Evolutionary conservation across 306 rosid species (phyloP).

Genomic region (Trifolium pratense): DNA sequence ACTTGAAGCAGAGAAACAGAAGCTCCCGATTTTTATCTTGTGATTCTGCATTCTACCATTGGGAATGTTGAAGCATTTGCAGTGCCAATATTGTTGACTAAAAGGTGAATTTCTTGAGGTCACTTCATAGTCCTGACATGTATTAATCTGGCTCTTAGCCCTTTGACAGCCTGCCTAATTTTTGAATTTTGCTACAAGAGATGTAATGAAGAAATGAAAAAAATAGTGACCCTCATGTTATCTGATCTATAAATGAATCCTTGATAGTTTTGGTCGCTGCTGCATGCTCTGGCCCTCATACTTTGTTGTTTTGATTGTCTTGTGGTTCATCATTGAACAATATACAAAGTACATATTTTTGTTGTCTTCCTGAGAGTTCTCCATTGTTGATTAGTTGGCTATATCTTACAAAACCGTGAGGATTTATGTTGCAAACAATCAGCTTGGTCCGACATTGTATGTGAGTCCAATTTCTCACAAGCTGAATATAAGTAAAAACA

Average conservation of each 20-base stretch:
- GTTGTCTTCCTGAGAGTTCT: constrained; percentile 4
- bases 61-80: constrained; percentile 10
- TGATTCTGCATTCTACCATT: constrained; percentile 22
- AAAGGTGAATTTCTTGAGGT: constrained; percentile 12
- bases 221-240: too few relatives aligned
- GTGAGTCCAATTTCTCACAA: background rate
- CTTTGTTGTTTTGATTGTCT: constrained; percentile 30
- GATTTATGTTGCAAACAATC: background rate
- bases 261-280: constrained; percentile 24
- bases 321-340: background rate
- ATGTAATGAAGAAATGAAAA: too few relatives aligned
- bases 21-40: constrained; percentile 4
- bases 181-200: constrained; percentile 26
- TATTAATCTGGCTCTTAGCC: constrained; percentile 18
- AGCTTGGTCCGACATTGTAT: background rate
- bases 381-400: constrained; percentile 13
- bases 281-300: constrained; percentile 12
- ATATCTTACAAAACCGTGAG: constrained; percentile 5
- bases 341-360: constrained; percentile 1
- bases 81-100: constrained; percentile 2
- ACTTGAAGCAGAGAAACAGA: constrained; percentile 26
- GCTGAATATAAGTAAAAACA: background rate
- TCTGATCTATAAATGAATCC: constrained; percentile 21
- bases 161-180: constrained; percentile 26
- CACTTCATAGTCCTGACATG: constrained; percentile 13